Conservation (phyloP, 2,329 filamentous ascomycete species). For the Mycosphaerella sp. region DNA sequence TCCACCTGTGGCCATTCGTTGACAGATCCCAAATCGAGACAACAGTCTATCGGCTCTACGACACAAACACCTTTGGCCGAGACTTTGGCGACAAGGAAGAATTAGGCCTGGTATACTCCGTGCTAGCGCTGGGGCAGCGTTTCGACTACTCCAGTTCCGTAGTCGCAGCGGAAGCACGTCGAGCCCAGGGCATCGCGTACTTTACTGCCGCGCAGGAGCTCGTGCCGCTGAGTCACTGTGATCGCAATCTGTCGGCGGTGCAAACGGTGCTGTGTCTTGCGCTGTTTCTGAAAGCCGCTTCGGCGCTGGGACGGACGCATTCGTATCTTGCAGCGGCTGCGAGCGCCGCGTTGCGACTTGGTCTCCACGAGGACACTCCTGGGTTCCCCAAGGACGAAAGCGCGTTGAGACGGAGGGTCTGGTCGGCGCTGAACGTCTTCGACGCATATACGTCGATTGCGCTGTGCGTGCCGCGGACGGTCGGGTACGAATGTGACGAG, state of each 20-base stretch:
- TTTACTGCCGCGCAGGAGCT: conserved; percentile 18
- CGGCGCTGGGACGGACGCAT: conserved; percentile 12
- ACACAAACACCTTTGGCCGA: conserved; percentile 14
- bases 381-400: conserved; percentile 14
- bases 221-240: conserved; percentile 15
- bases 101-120: conserved; percentile 16
- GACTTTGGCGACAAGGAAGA: conserved; percentile 19
- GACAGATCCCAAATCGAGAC: conserved; percentile 12
- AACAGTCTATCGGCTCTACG: conserved; percentile 17
- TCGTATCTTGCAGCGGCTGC: conserved; percentile 18
- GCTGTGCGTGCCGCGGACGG: conserved; percentile 14
- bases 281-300: conserved; percentile 18
- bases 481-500: not conserved
- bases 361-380: conserved; percentile 17
- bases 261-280: conserved; percentile 20
- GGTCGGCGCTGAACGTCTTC: conserved; percentile 15
- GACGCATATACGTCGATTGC: conserved; percentile 13
- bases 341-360: conserved; percentile 18
- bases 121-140: conserved; percentile 18
- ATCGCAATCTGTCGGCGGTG: conserved; percentile 16
- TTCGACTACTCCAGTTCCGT: conserved; percentile 11
- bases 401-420: conserved; percentile 16
- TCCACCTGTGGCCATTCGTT: conserved; percentile 20
- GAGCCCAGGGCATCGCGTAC: conserved; percentile 12
- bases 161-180: not conserved